A percentile compares a stretch with the other conserved stretches of the same genome.
Evolutionary conservation across 2,329 filamentous ascomycete genomes (phyloP).

Genomic region (Pestalotiopsis fici): DNA sequence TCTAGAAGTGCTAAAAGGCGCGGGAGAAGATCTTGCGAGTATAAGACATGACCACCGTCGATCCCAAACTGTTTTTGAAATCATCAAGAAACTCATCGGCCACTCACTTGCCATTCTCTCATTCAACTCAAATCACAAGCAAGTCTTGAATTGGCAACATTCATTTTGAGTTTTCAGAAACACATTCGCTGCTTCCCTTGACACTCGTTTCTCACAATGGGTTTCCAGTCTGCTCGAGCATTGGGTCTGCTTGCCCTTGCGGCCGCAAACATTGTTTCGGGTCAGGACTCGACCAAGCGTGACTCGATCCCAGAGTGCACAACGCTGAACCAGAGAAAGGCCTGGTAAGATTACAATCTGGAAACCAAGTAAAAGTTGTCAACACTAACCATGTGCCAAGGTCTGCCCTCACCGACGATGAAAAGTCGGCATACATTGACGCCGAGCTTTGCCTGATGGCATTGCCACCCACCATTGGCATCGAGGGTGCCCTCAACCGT

Average conservation of each 20-base stretch:
- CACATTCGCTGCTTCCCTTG: not conserved
- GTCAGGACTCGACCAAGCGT: not conserved
- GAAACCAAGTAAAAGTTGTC: not conserved
- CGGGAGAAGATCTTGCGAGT: not conserved
- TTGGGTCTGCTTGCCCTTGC: not conserved
- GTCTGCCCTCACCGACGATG: conserved; percentile 14
- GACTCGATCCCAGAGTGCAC: not conserved
- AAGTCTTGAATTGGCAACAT: not conserved
- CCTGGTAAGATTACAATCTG: not conserved
- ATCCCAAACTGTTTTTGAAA: not conserved
- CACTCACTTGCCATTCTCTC: not conserved
- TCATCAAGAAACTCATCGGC: not conserved
- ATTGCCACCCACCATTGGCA: conserved; percentile 20
- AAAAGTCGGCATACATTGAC: conserved; percentile 30
- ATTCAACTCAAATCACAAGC: not conserved
- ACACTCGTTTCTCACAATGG: not conserved
- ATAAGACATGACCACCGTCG: not conserved
- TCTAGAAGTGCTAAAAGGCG: not conserved
- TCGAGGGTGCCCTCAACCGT: conserved; percentile 25
- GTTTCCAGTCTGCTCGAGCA: not conserved
- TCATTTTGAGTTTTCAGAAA: not conserved
- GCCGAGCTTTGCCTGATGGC: conserved; percentile 33
- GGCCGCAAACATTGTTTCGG: not conserved
- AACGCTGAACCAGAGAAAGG: not conserved
- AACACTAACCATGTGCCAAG: not conserved